phyloP scores from a whole-genome alignment of 1,139 yeast genomes.

The Debaryomycetaceae sp. region DNA sequence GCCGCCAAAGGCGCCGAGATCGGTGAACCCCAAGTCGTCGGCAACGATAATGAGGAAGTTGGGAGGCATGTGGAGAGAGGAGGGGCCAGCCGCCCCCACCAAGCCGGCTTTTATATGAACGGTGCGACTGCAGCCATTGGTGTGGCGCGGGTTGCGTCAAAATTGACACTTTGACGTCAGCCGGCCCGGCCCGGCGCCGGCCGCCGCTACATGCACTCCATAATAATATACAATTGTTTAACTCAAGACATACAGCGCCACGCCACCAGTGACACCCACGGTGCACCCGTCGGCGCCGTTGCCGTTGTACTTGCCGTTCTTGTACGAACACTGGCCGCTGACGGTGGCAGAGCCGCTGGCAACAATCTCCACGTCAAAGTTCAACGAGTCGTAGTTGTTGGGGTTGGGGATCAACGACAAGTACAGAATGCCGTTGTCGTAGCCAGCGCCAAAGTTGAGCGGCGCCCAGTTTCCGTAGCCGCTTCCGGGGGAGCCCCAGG shows the following conservation, averaged over 20 bases:
- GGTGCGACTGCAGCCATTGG: too few relatives aligned
- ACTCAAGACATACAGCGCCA: slow-evolving; percentile 69
- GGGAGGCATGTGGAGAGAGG: slow-evolving; percentile 16
- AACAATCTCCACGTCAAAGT: slow-evolving; percentile 83
- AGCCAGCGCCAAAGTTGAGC: slow-evolving; percentile 89
- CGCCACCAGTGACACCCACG: slow-evolving; percentile 79
- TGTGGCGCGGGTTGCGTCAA: too few relatives aligned
- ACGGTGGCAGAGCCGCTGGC: slow-evolving; percentile 61
- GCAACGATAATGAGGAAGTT: slow-evolving; percentile 57
- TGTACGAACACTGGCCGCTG: slow-evolving; percentile 76
- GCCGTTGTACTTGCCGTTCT: slow-evolving; percentile 72
- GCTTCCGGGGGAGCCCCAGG: slow-evolving; percentile 81
- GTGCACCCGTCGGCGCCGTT: slow-evolving; percentile 82
- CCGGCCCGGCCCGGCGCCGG: too few relatives aligned
- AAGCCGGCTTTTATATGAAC: too few relatives aligned
- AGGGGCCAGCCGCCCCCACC: too few relatives aligned
- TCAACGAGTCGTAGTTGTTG: slow-evolving; percentile 71
- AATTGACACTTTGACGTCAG: too few relatives aligned
- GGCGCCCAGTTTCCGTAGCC: slow-evolving; percentile 99
- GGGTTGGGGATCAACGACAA: slow-evolving; percentile 94
- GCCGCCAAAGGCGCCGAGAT: slow-evolving; percentile 53
- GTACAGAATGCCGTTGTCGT: slow-evolving; percentile 73
- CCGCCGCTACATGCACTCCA: too few relatives aligned
- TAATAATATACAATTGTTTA: too few relatives aligned
- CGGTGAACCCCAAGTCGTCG: slow-evolving; percentile 61